phyloP scores from a whole-genome alignment of 306 rosid species.

The Coriaria nepalensis region DNA sequence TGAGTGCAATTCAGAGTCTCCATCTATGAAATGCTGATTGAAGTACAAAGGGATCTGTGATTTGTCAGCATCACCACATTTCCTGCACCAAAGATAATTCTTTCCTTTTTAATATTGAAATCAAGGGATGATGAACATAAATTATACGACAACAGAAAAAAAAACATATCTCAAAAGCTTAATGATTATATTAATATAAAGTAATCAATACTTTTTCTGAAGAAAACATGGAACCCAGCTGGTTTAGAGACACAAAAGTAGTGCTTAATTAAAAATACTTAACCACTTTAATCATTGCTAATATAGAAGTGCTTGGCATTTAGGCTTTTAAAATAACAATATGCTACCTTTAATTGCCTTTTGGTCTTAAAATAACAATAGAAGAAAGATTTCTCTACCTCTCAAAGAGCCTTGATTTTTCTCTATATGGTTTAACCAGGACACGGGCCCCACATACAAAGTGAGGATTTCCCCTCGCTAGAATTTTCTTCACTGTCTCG shows the following conservation, averaged over 20 bases:
- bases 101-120: too few relatives aligned
- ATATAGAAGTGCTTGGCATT: too few relatives aligned
- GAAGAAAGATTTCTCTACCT: constrained; percentile 13
- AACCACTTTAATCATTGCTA: too few relatives aligned
- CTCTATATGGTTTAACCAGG: constrained; percentile 38
- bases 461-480: constrained; percentile 33
- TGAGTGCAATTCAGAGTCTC: constrained; percentile 23
- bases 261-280: too few relatives aligned
- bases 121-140: too few relatives aligned
- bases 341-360: too few relatives aligned
- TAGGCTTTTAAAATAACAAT: too few relatives aligned
- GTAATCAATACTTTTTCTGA: background rate
- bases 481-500: constrained; percentile 30
- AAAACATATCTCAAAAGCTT: background rate
- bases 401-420: constrained; percentile 25
- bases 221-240: constrained; percentile 8
- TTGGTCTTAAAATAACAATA: too few relatives aligned
- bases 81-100: constrained; percentile 21
- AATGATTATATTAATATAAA: background rate
- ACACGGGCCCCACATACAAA: constrained; percentile 34
- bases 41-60: constrained; percentile 10
- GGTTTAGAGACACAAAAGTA: background rate
- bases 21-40: constrained; percentile 23
- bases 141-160: too few relatives aligned
- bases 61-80: constrained; percentile 19